phyloP scores from a whole-genome alignment of 306 rosid genomes.

The Cicer bijugum region DNA sequence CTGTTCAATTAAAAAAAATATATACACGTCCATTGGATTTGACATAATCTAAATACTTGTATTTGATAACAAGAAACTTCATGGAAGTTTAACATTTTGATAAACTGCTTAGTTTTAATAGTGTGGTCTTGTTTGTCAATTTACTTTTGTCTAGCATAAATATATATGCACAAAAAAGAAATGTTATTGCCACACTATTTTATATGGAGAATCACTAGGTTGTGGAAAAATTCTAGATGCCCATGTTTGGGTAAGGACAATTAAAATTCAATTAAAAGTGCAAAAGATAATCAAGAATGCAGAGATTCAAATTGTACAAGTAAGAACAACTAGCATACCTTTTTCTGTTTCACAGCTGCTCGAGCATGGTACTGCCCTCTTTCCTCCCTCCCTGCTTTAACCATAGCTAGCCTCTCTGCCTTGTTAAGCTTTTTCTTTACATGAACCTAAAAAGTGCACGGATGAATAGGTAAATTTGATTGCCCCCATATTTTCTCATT shows the following conservation, averaged over 20 bases:
- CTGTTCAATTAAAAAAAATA: constrained; percentile 51
- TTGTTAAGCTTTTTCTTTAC: constrained; percentile 69
- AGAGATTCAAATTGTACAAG: background rate
- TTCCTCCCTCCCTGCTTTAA: constrained; percentile 87
- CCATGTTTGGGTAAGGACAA: background rate
- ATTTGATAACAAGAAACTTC: background rate
- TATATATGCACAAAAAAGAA: constrained; percentile 4
- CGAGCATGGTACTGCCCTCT: constrained; percentile 78
- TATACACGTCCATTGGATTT: constrained; percentile 20
- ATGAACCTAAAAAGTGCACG: constrained; percentile 59
- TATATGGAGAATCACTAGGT: background rate
- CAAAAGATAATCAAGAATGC: constrained; percentile 11
- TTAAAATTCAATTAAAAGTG: background rate
- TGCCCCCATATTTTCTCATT: constrained; percentile 6
- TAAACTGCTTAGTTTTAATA: constrained; percentile 1
- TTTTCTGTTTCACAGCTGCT: constrained; percentile 82
- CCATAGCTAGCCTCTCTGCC: constrained; percentile 72
- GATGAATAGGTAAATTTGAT: constrained; percentile 31
- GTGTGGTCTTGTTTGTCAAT: background rate
- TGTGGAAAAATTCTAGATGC: constrained; percentile 23
- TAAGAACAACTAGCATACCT: constrained; percentile 54
- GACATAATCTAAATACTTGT: background rate
- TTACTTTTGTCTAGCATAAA: background rate
- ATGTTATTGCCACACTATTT: background rate
- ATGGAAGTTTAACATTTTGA: background rate